Evolutionary conservation across 2,329 filamentous ascomycete species (phyloP).

Genomic region (Neoscytalidium dimidiatum): DNA sequence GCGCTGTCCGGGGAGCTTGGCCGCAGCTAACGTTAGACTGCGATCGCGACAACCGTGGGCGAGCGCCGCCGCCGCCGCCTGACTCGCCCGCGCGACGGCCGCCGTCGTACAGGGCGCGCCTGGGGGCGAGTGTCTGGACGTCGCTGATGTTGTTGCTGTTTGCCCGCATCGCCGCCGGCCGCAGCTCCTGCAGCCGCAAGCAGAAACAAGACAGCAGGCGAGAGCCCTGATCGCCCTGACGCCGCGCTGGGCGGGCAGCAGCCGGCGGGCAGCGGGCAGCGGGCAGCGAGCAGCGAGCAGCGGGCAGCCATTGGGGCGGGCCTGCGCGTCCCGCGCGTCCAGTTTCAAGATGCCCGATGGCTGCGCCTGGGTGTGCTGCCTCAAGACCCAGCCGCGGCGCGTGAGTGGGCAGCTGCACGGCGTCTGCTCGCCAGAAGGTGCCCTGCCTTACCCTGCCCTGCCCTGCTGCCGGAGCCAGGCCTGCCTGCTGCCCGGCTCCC

Average conservation of each 20-base stretch:
- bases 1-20: neutral
- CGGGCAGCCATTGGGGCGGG: neutral
- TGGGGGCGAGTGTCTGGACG: too few species aligned
- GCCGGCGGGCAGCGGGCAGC: neutral
- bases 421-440: neutral
- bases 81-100: neutral
- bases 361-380: neutral
- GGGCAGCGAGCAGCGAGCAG: neutral
- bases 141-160: too few species aligned
- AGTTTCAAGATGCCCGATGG: constrained; percentile 1
- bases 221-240: neutral
- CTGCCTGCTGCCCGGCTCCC: neutral
- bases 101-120: neutral
- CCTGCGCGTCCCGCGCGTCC: neutral
- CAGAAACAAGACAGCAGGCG: neutral
- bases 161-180: neutral
- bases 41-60: neutral
- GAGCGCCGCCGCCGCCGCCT: neutral
- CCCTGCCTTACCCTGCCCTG: too few species aligned
- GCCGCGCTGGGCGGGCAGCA: neutral
- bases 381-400: too few species aligned
- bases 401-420: neutral
- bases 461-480: too few species aligned
- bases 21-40: constrained; percentile 1
- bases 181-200: constrained; percentile 13